Evolutionary conservation across 78 protist genomes (phyloP).

Genomic region (Carpediemonas membranifera): DNA sequence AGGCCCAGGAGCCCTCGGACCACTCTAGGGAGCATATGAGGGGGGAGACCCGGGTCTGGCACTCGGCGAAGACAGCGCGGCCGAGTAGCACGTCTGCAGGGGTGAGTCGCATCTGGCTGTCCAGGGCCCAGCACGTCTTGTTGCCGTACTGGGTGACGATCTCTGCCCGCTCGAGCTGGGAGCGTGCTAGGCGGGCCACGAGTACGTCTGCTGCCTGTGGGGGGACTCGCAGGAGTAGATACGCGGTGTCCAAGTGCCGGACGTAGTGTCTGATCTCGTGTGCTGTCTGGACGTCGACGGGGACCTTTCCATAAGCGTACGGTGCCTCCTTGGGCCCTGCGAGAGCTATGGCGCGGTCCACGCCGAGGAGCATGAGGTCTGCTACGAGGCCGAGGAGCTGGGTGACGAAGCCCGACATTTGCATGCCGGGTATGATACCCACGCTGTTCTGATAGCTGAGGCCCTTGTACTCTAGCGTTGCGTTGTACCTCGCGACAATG

Average conservation of each 20-base stretch:
- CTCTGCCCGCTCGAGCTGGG: constrained; percentile 43
- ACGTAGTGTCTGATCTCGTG: constrained; percentile 93
- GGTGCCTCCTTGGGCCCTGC: constrained; percentile 91
- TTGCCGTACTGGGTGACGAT: constrained; percentile 95
- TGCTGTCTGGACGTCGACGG: constrained; percentile 51
- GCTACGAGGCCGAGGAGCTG: constrained; percentile 78
- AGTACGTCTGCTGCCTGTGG: constrained; percentile 84
- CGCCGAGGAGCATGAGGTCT: constrained; percentile 89
- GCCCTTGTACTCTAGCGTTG: constrained; percentile 87
- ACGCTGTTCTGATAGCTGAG: constrained; percentile 89
- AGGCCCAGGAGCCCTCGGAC: constrained; percentile 79
- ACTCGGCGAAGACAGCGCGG: constrained; percentile 94
- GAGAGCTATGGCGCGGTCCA: constrained; percentile 86
- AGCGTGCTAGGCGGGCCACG: not conserved
- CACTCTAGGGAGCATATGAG: not conserved
- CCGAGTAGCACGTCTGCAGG: constrained; percentile 99
- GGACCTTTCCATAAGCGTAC: constrained; percentile 72
- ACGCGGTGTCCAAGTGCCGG: constrained; percentile 82
- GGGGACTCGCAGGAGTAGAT: constrained; percentile 75
- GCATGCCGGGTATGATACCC: constrained; percentile 96
- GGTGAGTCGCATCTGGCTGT: constrained; percentile 93
- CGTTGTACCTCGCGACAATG: constrained; percentile 96
- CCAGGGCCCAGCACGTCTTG: constrained; percentile 98
- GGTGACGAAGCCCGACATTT: constrained; percentile 86
- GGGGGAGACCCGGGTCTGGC: constrained; percentile 85